Evolutionary conservation across 768 basidiomycete species (phyloP).

Genomic region (Lactifluus pinguis): DNA sequence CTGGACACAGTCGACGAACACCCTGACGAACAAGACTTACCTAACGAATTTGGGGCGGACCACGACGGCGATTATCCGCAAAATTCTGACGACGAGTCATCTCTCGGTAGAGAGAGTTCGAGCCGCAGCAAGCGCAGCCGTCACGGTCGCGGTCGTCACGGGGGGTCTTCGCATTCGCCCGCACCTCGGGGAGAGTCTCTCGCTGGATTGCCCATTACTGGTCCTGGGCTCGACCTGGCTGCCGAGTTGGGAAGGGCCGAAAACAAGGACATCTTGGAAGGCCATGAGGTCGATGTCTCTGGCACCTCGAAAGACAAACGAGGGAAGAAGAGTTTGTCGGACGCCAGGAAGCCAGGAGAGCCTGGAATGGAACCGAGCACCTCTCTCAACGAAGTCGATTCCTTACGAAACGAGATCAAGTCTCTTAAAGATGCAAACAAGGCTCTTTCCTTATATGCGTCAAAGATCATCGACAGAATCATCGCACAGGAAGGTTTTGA

Average conservation of each 20-base stretch:
- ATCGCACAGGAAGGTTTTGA: slow-evolving; percentile 96
- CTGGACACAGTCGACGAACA: slow-evolving; percentile 40
- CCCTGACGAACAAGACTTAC: slow-evolving; percentile 35
- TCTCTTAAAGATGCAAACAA: slow-evolving; percentile 93
- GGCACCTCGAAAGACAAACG: slow-evolving; percentile 40
- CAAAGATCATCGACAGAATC: slow-evolving; percentile 96
- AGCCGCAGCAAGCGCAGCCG: slow-evolving; percentile 35
- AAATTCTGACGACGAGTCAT: slow-evolving; percentile 28
- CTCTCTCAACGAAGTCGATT: slow-evolving; percentile 53
- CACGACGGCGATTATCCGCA: slow-evolving; percentile 37
- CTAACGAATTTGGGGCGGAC: slow-evolving; percentile 39
- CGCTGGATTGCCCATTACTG: slow-evolving; percentile 78
- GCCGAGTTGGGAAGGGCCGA: slow-evolving; percentile 89
- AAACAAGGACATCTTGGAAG: slow-evolving; percentile 71
- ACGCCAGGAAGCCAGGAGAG: slow-evolving; percentile 27
- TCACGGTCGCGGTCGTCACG: slow-evolving; percentile 44
- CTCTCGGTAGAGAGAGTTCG: slow-evolving; percentile 20
- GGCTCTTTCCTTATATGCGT: slow-evolving; percentile 88
- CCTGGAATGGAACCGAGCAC: slow-evolving; percentile 36
- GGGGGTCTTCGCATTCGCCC: slow-evolving; percentile 43
- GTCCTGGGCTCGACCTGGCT: slow-evolving; percentile 82
- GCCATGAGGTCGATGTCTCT: slow-evolving; percentile 41
- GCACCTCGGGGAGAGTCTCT: slow-evolving; percentile 66
- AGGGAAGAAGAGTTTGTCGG: slow-evolving; percentile 27
- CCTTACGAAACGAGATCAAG: slow-evolving; percentile 81